Base-by-base conservation (phyloP, 1,139 yeast species). In the Protomyces lactucae-debilis region DNA sequence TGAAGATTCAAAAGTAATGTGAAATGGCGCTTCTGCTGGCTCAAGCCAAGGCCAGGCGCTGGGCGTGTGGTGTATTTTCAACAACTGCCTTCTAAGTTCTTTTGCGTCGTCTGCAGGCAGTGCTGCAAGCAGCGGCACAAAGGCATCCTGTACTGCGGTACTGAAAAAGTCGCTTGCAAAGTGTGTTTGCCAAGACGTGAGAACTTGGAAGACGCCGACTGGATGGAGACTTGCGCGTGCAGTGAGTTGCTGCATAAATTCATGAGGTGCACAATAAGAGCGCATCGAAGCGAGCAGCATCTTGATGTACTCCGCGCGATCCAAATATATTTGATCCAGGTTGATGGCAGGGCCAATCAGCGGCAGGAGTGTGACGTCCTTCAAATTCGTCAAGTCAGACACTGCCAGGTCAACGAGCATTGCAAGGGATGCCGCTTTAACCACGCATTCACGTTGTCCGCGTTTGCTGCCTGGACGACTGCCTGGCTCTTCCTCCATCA, bases 351-450 rank as follows among this genome's bases (percentile, higher is more conserved):
- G 43, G 14, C 43, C 37, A 10, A 52, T 12, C 55, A 52, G 23
- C 25, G 55, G 35, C 9, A 14, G 74, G 37, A 76, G 75, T 9
- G 83, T 78, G 61, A 77, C 76, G 14, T 80, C 78, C 1, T 83
- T 81, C 71, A 86, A 85, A 25, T 84, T 82, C 48, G 83, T 79
- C 1, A 85, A 82, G 0, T 88, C 86, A 37, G 86, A 73, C 2
- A 86, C 88, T 61, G 86, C 73, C 32, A 86, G 77, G 72, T 86
- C 90, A 52, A 85, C 78, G 66, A 86, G 75, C 67, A 84, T 80
- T 12, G 84, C 86, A 63, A 85, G 72, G 5, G 85, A 80, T 1
- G 86, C 88, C 10, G 88, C 83, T 69, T 84, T 85, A 52, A 83
- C 76, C 21, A 52, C 63, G 9, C 53, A 53, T 32, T 57, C 59